These are phyloP conservation scores for Spergularia marina DNA, from an alignment of 148 eudicot genomes.

Conservation along the genomic window DNA sequence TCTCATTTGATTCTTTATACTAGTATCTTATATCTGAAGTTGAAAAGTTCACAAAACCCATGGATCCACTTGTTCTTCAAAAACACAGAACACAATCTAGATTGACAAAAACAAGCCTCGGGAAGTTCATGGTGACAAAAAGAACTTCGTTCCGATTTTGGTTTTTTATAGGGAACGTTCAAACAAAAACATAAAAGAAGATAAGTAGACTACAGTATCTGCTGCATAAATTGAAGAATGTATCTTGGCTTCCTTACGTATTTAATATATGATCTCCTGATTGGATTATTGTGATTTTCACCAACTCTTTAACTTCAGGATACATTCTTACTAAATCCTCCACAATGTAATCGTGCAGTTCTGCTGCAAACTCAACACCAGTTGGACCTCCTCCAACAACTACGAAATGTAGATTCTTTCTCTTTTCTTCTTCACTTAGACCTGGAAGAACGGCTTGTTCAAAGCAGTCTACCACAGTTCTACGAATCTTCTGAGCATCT, in stretches of 20 bases:
- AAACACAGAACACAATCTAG: neutral
- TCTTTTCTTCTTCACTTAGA: conserved; percentile 61
- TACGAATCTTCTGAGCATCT: conserved; percentile 73
- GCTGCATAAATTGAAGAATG: neutral
- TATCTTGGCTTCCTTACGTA: conserved; percentile 39
- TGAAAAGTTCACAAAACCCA: neutral
- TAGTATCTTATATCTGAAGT: neutral
- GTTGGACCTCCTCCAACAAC: conserved; percentile 83
- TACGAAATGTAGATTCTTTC: conserved; percentile 59
- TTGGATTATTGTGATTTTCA: conserved; percentile 62
- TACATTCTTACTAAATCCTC: conserved; percentile 61
- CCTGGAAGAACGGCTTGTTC: conserved; percentile 69
- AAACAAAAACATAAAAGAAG: neutral
- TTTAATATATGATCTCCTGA: conserved; percentile 82
- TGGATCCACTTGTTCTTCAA: neutral
- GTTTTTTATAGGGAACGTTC: no score
- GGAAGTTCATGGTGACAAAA: no score
- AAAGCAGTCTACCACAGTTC: conserved; percentile 62
- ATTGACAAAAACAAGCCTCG: neutral
- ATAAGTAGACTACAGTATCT: neutral
- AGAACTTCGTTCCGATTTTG: neutral
- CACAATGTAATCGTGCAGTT: conserved; percentile 58
- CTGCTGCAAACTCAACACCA: conserved; percentile 84
- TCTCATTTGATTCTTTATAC: neutral
- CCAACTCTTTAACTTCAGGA: conserved; percentile 50